phyloP scores from a whole-genome alignment of 2,329 filamentous ascomycete genomes.

The Pyricularia sp. region DNA sequence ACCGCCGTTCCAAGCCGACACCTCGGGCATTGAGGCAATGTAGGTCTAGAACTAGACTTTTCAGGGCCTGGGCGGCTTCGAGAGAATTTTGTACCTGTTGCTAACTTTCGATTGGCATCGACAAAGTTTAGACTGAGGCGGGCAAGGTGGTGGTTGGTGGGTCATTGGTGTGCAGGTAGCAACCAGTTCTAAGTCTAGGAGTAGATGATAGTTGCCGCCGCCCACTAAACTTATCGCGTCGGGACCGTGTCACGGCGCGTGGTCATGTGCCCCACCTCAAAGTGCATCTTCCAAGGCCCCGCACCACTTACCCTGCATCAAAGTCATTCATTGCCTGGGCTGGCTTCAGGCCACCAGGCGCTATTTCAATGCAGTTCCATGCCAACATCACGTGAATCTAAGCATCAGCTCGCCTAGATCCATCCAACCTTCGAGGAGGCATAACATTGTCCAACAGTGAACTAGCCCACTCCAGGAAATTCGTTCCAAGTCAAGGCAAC shows the following conservation, averaged over 20 bases:
- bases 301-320: not conserved
- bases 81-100: not conserved
- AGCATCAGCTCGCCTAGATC: not conserved
- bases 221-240: not conserved
- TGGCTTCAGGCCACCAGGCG: not conserved
- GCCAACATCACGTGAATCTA: not conserved
- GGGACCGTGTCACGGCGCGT: slow-evolving; percentile 4
- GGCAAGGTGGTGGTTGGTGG: not conserved
- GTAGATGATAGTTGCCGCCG: not conserved
- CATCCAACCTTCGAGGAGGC: not conserved
- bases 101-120: not conserved
- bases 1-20: slow-evolving; percentile 20
- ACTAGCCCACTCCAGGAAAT: slow-evolving; percentile 11
- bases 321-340: not conserved
- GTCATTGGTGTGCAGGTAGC: not conserved
- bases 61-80: not conserved
- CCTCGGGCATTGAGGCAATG: slow-evolving; percentile 13
- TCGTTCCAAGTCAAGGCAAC: slow-evolving; percentile 11
- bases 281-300: not conserved
- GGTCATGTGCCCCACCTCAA: slow-evolving; percentile 6
- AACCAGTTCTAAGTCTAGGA: not conserved
- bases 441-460: slow-evolving; percentile 12
- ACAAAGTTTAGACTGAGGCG: not conserved
- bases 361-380: not conserved
- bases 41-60: not conserved